phyloP scores from a whole-genome alignment of 139 green algal genomes.

The Ettlia oleoabundans region DNA sequence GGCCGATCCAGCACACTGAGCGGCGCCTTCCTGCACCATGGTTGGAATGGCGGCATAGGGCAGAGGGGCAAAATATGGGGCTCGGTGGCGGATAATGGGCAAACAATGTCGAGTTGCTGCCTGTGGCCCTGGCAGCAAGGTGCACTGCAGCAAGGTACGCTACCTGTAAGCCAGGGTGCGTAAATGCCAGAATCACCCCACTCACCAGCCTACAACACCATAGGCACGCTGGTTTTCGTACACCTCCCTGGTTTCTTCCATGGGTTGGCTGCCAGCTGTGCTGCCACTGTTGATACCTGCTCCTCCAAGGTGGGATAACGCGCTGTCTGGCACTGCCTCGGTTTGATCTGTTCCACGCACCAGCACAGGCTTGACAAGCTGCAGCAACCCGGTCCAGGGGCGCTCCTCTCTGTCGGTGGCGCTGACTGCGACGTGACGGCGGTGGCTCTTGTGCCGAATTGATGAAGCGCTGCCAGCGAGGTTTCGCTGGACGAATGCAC shows the following conservation, averaged over 20 bases:
- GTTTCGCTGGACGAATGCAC: too few relatives aligned
- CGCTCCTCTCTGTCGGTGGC: background rate
- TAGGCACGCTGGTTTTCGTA: conserved; percentile 17
- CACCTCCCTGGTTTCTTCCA: background rate
- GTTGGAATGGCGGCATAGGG: too few relatives aligned
- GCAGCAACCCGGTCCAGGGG: background rate
- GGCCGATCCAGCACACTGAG: conserved; percentile 48
- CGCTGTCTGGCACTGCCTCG: background rate
- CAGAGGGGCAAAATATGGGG: too few relatives aligned
- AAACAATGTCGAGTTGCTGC: too few relatives aligned
- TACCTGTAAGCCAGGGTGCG: too few relatives aligned
- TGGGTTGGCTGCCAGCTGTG: background rate
- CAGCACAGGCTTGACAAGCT: background rate
- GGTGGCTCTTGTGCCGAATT: too few relatives aligned
- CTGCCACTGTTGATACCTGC: background rate
- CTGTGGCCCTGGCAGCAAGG: too few relatives aligned
- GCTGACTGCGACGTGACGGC: background rate
- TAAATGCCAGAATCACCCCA: too few relatives aligned
- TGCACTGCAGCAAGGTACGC: too few relatives aligned
- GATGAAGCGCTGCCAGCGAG: too few relatives aligned
- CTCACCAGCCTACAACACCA: background rate
- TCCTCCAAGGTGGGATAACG: too few relatives aligned
- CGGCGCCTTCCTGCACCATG: conserved; percentile 46
- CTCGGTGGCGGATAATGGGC: too few relatives aligned
- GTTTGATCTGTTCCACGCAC: background rate